Conservation (phyloP, 495 filamentous ascomycete species). For the Penicillium soppii region DNA sequence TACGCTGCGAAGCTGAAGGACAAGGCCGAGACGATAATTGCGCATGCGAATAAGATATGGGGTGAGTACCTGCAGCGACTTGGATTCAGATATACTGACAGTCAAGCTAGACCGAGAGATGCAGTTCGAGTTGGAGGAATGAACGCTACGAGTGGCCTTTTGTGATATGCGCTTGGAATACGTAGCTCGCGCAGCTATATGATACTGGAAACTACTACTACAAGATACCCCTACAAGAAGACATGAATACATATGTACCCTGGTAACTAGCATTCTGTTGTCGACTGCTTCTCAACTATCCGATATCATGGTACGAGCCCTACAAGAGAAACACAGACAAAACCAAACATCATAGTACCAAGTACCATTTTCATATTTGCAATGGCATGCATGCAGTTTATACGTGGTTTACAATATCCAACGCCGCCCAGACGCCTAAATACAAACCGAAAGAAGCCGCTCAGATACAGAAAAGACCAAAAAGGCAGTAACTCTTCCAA, state of each 20-base stretch:
- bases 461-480: neutral
- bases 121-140: slow-evolving; percentile 45
- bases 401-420: slow-evolving; percentile 5
- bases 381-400: slow-evolving; percentile 3
- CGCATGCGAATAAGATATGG: slow-evolving; percentile 71
- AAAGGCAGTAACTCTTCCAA: neutral
- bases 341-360: neutral
- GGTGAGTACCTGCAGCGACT: slow-evolving; percentile 40
- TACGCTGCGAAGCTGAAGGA: slow-evolving; percentile 61
- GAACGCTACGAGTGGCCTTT: neutral
- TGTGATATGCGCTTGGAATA: neutral
- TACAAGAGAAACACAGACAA: neutral
- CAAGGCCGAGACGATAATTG: slow-evolving; percentile 68
- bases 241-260: no score
- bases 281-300: neutral
- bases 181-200: slow-evolving; percentile 4
- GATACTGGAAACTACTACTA: no score
- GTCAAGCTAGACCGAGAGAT: slow-evolving; percentile 38
- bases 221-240: no score
- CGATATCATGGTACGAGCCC: neutral
- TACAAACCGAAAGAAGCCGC: slow-evolving; percentile 2
- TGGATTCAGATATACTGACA: slow-evolving; percentile 3
- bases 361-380: slow-evolving; percentile 5
- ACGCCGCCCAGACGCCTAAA: slow-evolving; percentile 5
- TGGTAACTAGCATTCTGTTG: no score